Base-by-base conservation (phyloP, 2,329 filamentous ascomycete genomes). In the Pyricularia sp. region DNA sequence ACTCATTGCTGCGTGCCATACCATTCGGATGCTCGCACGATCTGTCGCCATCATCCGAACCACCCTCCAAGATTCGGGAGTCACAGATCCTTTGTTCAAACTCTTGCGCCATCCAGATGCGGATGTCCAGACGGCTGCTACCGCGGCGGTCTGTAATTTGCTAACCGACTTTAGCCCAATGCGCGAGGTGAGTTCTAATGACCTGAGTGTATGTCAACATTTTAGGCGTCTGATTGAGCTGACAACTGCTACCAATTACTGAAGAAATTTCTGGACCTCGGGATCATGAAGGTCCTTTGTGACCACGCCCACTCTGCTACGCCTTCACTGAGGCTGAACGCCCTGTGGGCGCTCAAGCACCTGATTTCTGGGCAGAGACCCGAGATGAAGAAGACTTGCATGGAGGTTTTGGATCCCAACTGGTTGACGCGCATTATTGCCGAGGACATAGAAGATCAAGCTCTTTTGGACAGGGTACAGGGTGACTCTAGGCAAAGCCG, bases 301-400 rank as follows among this genome's bases (percentile, higher is more conserved):
- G 87, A 92, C 73, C 92, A 97, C 76, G 93, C 94, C 1, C 92
- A 92, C 77, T 95, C 92, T 0, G 84, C 86, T 65, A 92, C 94
- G 74, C 86, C 91, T n/a, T 87, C 89, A 65, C 82, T 98, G 68
- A 88, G 93, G 28, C 84, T 96, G 30, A 93, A 95, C 74, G 93
- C 94, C 26, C 80, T 99, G 1, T 99, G 95, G 94, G 93, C 93
- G 6, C 81, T 99, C 69, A 98, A 98, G 76, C 93, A 98, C 78
- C 85, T 97, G 66, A 90, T 97, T 2, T 86, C 91, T 71, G 89
- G 88, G 26, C 87, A 91, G 6, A 85, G 86, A 23, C 88, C 90
- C 64, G 86, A 90, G 14, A 82, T 92, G 72, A 97, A 95, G 79
- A 90, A 90, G 74, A 85, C 86, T 65, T 92, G 92, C 70, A 81